These are phyloP conservation scores for Zymoseptoria tritici DNA, from an alignment of 2,329 filamentous ascomycete genomes.

Conservation along the genomic window DNA sequence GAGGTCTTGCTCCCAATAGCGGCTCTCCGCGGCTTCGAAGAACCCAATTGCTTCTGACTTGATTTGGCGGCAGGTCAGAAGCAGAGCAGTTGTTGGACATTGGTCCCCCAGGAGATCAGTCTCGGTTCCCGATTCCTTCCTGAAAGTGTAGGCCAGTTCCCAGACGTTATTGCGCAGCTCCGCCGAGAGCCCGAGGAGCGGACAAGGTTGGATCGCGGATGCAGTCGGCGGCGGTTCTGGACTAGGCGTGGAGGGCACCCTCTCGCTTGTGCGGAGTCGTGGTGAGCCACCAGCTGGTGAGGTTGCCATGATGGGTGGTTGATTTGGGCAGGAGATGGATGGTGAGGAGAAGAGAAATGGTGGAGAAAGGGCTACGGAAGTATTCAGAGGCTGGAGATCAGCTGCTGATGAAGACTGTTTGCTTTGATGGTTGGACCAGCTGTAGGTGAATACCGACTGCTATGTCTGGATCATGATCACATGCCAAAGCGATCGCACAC, in stretches of 20 bases:
- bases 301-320: neutral
- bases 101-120: neutral
- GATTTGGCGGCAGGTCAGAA: neutral
- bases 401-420: neutral
- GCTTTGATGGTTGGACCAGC: neutral
- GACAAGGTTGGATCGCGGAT: neutral
- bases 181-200: neutral
- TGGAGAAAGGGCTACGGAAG: too few species aligned
- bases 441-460: neutral
- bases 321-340: neutral
- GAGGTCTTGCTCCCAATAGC: neutral
- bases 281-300: neutral
- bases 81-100: neutral
- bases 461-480: neutral
- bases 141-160: neutral
- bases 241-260: neutral
- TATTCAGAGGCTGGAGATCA: neutral
- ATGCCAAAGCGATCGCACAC: neutral
- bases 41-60: neutral
- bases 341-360: too few species aligned
- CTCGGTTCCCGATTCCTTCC: neutral
- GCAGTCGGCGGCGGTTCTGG: neutral
- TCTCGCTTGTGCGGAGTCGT: neutral
- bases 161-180: neutral
- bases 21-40: neutral